Evolutionary conservation across 768 basidiomycete species (phyloP).

Genomic region (Chiua virens): DNA sequence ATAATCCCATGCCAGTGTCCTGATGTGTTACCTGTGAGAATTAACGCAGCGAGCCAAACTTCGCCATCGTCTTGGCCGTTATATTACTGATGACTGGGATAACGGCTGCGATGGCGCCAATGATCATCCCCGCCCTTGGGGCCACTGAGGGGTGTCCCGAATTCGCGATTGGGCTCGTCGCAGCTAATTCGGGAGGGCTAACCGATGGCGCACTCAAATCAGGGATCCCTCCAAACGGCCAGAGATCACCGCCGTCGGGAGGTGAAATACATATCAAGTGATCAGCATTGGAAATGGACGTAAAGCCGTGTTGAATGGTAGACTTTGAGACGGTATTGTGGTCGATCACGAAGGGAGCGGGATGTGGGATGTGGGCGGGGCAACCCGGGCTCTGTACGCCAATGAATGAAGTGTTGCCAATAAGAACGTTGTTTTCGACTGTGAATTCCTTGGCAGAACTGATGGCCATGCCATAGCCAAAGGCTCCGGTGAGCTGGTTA

Average conservation of each 20-base stretch:
- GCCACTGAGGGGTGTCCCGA: constrained; percentile 29
- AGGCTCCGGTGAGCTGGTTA: constrained; percentile 65
- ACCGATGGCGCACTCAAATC: constrained; percentile 21
- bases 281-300: constrained; percentile 50
- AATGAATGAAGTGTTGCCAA: constrained; percentile 75
- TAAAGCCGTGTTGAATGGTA: constrained; percentile 54
- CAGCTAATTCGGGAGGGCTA: constrained; percentile 12
- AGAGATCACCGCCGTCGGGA: constrained; percentile 65
- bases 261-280: constrained; percentile 67
- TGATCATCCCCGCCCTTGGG: constrained; percentile 38
- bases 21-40: too few relatives aligned
- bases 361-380: constrained; percentile 47
- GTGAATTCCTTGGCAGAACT: constrained; percentile 66
- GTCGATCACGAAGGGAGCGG: constrained; percentile 62
- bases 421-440: constrained; percentile 56
- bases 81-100: constrained; percentile 3
- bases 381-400: constrained; percentile 70
- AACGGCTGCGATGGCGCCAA: constrained; percentile 43
- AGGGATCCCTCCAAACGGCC: constrained; percentile 67
- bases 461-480: constrained; percentile 72
- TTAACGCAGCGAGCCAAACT: too few relatives aligned
- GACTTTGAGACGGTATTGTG: constrained; percentile 39
- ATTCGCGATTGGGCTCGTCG: neutral
- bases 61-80: too few relatives aligned
- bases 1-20: too few relatives aligned